Evolutionary conservation across 768 basidiomycete species (phyloP), one percentile per base, ranked within the genome.

Genomic region (Grammothele lineata): DNA sequence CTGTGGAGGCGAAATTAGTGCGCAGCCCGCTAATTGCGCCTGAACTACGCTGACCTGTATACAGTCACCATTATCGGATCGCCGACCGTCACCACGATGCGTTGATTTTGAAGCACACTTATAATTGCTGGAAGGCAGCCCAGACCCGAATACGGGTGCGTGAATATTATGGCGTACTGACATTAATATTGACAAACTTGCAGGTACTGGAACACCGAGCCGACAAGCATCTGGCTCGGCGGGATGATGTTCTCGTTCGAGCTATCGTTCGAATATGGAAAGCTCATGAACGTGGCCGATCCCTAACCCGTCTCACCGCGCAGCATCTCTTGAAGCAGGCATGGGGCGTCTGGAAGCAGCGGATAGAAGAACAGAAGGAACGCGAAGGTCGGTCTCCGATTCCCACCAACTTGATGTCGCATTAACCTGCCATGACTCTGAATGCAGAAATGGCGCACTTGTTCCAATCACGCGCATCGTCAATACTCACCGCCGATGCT

Each of bases 251-350:
- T 12, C 70, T 85, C 18, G 48, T 86, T 24, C 74, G 75, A 37
- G 84, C 80, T 23, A 67, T 83, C 37, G 64, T 73, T 56, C 70
- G 80, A 38, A 75, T 86, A 3, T 85, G 85, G 85, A 83, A 76
- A 55, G 81, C 85, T 18, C 76, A 75, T 32, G 83, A 84, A 56
- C 76, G 81, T 8, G 82, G 81, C 24, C 69, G 64, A 40, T 68
- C 81, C 23, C 68, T 87, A 10, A 77, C 77, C 47, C 72, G 75
- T 37, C 76, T 81, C 27, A 74, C 69, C 43, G 62, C 66, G 4
- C 51, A 69, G 17, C 71, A 78, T 26, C 54, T 81, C 7, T 43
- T 77, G 37, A 75, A 72, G 54, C 63, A 63, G 34, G 64, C 67
- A 1, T 80, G 77, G 73, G 56, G 59, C 15, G 57, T 70, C 14